These are phyloP conservation scores for Isatis tinctoria DNA, from an alignment of 345 rosid genomes.

Conservation along the genomic window DNA sequence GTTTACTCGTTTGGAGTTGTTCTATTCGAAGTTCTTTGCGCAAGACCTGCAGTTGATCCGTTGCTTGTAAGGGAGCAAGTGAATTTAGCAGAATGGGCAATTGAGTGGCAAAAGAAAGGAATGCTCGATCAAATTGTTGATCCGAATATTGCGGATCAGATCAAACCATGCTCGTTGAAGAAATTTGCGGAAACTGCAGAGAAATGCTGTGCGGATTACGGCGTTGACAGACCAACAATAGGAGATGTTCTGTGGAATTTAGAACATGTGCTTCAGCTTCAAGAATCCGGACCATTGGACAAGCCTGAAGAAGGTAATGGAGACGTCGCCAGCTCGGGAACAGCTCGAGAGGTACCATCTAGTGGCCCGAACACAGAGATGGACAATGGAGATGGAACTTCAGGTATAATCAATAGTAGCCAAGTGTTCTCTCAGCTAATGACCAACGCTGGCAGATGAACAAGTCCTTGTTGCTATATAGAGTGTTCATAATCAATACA, in stretches of 20 bases:
- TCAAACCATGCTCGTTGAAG: slow-evolving; percentile 64
- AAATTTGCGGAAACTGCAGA: slow-evolving; percentile 89
- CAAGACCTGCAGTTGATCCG: slow-evolving; percentile 94
- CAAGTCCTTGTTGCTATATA: not conserved
- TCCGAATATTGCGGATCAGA: slow-evolving; percentile 59
- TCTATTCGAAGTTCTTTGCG: slow-evolving; percentile 91
- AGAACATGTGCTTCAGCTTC: slow-evolving; percentile 75
- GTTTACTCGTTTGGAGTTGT: slow-evolving; percentile 94
- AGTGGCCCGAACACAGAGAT: slow-evolving; percentile 26
- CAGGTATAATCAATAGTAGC: slow-evolving; percentile 53
- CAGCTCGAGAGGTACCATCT: slow-evolving; percentile 26
- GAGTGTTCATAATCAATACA: not conserved
- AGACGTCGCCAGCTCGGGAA: not conserved
- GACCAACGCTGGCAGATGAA: slow-evolving; percentile 70
- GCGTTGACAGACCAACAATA: slow-evolving; percentile 88
- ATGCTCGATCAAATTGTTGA: slow-evolving; percentile 71
- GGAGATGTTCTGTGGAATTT: slow-evolving; percentile 96
- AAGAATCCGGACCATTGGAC: slow-evolving; percentile 48
- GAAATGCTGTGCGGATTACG: slow-evolving; percentile 94
- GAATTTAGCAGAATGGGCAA: slow-evolving; percentile 96
- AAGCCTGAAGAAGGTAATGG: slow-evolving; percentile 28
- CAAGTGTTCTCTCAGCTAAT: slow-evolving; percentile 87
- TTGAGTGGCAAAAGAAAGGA: slow-evolving; percentile 91
- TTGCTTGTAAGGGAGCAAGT: slow-evolving; percentile 90
- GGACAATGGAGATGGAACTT: slow-evolving; percentile 40